Conservation (phyloP, 495 filamentous ascomycete genomes). For the Podospora didyma region DNA sequence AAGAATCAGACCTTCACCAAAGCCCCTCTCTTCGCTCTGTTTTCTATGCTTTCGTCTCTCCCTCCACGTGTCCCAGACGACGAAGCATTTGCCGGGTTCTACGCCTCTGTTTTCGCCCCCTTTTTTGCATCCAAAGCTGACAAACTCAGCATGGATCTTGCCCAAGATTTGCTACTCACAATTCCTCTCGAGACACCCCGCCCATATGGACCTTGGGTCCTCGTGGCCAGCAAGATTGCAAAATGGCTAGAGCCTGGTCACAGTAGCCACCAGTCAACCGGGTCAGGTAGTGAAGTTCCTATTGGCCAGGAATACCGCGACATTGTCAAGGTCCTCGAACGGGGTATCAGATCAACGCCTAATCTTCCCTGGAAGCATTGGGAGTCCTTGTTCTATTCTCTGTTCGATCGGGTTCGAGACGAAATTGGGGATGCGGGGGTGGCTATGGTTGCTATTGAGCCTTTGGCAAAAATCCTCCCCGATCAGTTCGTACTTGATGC, state of each 20-base stretch:
- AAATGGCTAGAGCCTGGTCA: slow-evolving; percentile 29
- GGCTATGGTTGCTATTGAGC: slow-evolving; percentile 62
- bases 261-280: slow-evolving; percentile 27
- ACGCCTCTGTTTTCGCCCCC: slow-evolving; percentile 38
- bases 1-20: slow-evolving; percentile 35
- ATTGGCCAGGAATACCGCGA: slow-evolving; percentile 65
- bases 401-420: slow-evolving; percentile 53
- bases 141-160: slow-evolving; percentile 37
- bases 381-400: slow-evolving; percentile 55
- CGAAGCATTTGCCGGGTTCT: slow-evolving; percentile 36
- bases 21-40: slow-evolving; percentile 47
- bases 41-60: slow-evolving; percentile 41
- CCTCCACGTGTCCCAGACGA: slow-evolving; percentile 41
- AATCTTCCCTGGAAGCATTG: slow-evolving; percentile 49
- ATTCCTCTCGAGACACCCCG: slow-evolving; percentile 34
- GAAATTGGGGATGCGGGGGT: slow-evolving; percentile 65
- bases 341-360: slow-evolving; percentile 51
- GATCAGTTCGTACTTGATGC: slow-evolving; percentile 20
- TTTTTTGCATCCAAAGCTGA: slow-evolving; percentile 42
- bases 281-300: slow-evolving; percentile 30
- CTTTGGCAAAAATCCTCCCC: slow-evolving; percentile 54
- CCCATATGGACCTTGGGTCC: slow-evolving; percentile 39
- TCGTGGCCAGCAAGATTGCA: slow-evolving; percentile 31
- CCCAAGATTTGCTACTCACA: slow-evolving; percentile 36
- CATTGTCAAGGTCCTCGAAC: slow-evolving; percentile 59